Evolutionary conservation across 352 stramenopile genomes (phyloP), one percentile per base, ranked within the genome.

Genomic region (Phytophthora pisi): DNA sequence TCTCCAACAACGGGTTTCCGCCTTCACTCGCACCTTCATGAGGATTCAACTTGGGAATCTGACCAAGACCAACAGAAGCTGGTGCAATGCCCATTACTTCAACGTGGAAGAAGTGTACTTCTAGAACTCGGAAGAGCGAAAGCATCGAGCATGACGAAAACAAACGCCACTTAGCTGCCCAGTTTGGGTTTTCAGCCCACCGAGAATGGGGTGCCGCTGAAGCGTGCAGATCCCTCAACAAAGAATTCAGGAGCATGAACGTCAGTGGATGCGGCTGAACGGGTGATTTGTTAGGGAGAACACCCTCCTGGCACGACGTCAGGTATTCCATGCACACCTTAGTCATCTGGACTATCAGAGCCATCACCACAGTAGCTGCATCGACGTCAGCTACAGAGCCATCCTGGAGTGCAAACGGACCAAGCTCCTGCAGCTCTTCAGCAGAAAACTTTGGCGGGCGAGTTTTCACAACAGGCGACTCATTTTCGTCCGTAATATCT

Each of bases 191-290:
- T 2, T 64, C 40, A 31, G 54, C 31, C 67, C 61, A 64, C 43
- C 54, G 70, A 43, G 51, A 70, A 58, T 52, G 61, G 23, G 26
- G 49, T 51, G 24, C 51, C 1, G 26, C 45, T 47, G 62, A 68
- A 16, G 42, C 57, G 23, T 82, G 66, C 28, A 95, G 50, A 68
- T 93, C 81, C 9, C 61, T 72, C 43, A 96, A 64, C 56, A 96
- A 70, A 15, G 89, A 95, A 58, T 96, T 93, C 56, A 97, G 72
- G 9, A 97, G 68, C 76, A 97, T 93, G 60, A 97, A 97, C 5
- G 83, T 92, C 42, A 97, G 70, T 10, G 89, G 90, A 49, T 97
- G 89, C 2, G 85, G 88, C 49, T 93, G 83, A 49, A 97, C 74
- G 30, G 81, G 67, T 51, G 72, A 88, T 51, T 70, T 81, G 64